Evolutionary conservation across 192 early-diverging fungal species (phyloP).

Genomic region (Coemansia sp.): DNA sequence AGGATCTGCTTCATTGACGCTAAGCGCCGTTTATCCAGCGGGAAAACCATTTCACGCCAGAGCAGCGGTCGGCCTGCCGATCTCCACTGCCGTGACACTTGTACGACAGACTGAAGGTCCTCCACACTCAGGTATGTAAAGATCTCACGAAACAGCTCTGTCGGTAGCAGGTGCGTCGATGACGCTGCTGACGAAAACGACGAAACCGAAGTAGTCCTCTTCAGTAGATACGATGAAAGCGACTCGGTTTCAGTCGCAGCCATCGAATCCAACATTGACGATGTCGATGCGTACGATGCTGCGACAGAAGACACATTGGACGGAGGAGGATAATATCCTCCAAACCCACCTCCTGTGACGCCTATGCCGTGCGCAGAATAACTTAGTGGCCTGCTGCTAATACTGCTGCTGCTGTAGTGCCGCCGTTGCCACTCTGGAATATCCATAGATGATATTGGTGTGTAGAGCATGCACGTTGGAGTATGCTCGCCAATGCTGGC

Average conservation of each 20-base stretch:
- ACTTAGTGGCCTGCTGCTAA: constrained; percentile 33
- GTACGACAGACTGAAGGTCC: constrained; percentile 34
- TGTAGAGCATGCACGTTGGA: constrained; percentile 50
- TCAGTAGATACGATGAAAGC: constrained; percentile 38
- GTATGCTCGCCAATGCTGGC: constrained; percentile 42
- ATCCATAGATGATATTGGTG: constrained; percentile 48
- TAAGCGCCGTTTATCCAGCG: constrained; percentile 53
- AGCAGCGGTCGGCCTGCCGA: constrained; percentile 48
- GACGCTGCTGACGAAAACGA: constrained; percentile 49
- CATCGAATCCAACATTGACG: constrained; percentile 52
- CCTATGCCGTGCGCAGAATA: constrained; percentile 42
- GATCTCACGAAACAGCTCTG: constrained; percentile 42
- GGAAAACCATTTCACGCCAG: constrained; percentile 53
- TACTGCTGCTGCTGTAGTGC: constrained; percentile 26
- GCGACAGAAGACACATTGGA: constrained; percentile 52
- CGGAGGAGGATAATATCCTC: constrained; percentile 32
- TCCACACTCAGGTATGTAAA: constrained; percentile 37
- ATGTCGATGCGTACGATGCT: constrained; percentile 50
- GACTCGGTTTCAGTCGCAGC: constrained; percentile 51
- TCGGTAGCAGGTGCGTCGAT: constrained; percentile 39
- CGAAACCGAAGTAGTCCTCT: constrained; percentile 37
- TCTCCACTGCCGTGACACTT: constrained; percentile 49
- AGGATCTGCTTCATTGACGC: constrained; percentile 44
- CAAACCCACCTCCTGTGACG: constrained; percentile 26
- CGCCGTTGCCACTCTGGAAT: constrained; percentile 35